These are phyloP conservation scores for Botrytis galanthina DNA, from an alignment of 2,329 filamentous ascomycete genomes.

Conservation along the genomic window DNA sequence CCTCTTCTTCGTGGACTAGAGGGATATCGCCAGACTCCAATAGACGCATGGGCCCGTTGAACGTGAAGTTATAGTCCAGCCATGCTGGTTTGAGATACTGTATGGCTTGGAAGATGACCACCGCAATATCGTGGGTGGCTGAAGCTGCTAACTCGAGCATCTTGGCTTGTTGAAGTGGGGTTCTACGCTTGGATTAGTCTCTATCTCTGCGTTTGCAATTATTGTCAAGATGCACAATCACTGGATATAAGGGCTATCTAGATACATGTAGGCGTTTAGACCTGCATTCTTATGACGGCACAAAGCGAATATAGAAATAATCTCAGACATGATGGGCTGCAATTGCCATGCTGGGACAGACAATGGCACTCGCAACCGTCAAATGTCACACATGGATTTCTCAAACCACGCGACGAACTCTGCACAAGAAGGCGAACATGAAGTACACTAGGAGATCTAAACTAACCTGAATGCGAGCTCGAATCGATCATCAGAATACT, in stretches of 20 bases:
- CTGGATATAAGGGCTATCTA: neutral
- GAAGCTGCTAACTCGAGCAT: constrained; percentile 62
- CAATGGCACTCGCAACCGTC: neutral
- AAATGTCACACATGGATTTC: neutral
- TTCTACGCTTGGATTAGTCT: constrained; percentile 22
- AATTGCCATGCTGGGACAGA: neutral
- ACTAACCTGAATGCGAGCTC: constrained; percentile 57
- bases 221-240: neutral
- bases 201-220: neutral
- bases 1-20: constrained; percentile 54
- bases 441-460: neutral
- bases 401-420: neutral
- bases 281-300: neutral
- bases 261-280: neutral
- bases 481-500: constrained; percentile 62
- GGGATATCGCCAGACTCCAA: constrained; percentile 47
- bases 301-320: neutral
- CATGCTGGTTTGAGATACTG: constrained; percentile 65
- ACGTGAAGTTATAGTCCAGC: constrained; percentile 60
- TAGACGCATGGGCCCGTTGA: constrained; percentile 56
- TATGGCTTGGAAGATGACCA: constrained; percentile 58
- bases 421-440: neutral
- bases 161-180: constrained; percentile 54
- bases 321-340: too few species aligned
- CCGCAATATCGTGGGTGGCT: constrained; percentile 62